phyloP scores from a whole-genome alignment of 2,329 filamentous ascomycete species.

The Phaeosphaeriaceae sp. region DNA sequence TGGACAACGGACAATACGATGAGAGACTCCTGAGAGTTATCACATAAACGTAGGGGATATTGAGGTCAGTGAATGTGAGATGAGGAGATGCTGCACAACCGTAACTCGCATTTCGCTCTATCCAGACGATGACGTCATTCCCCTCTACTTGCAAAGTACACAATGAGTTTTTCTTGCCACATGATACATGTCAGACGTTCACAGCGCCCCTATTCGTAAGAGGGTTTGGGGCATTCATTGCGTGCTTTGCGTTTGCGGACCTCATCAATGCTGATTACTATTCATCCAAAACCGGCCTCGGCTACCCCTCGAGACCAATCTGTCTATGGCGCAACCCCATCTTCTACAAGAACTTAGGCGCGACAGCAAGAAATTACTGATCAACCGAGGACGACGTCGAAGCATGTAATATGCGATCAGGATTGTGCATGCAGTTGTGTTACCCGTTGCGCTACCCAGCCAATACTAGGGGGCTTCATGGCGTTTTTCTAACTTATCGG shows the following conservation, averaged over 20 bases:
- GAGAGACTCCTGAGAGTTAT: background rate
- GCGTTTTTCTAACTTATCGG: background rate
- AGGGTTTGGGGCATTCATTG: background rate
- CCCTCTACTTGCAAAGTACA: background rate
- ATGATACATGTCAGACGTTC: no score
- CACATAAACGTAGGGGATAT: background rate
- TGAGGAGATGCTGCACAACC: background rate
- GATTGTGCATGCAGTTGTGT: background rate
- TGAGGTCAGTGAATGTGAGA: background rate
- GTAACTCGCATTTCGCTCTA: background rate
- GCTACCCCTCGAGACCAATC: background rate
- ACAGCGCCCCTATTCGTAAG: no score
- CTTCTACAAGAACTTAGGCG: background rate
- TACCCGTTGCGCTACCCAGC: background rate
- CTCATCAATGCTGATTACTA: conserved; percentile 4
- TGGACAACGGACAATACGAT: no score
- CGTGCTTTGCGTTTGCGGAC: background rate
- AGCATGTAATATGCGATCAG: background rate
- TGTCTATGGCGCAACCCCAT: background rate
- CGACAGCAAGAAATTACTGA: background rate
- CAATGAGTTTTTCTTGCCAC: background rate
- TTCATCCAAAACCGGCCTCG: background rate
- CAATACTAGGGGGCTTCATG: background rate
- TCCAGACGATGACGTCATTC: background rate
- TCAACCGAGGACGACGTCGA: background rate